phyloP scores from a whole-genome alignment of 495 filamentous ascomycete species.

The Penicillium riverlandense region DNA sequence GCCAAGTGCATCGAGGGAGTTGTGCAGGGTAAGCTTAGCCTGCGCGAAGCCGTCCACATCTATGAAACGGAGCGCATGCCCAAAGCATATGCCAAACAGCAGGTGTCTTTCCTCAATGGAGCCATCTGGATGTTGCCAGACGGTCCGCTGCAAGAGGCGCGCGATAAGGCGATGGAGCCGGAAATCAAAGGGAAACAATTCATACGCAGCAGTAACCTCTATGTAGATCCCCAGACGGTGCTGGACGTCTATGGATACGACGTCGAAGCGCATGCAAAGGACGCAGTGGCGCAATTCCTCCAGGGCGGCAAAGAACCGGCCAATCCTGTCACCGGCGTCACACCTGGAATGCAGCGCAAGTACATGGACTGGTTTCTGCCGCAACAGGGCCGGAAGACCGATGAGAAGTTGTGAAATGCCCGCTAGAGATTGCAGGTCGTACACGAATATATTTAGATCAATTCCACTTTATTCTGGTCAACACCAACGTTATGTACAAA shows the following conservation, averaged over 20 bases:
- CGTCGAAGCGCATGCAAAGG: constrained; percentile 25
- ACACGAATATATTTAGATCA: not conserved
- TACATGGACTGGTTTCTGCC: constrained; percentile 2
- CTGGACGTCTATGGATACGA: constrained; percentile 6
- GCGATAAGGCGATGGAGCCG: constrained; percentile 28
- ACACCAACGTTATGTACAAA: not conserved
- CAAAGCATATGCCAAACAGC: constrained; percentile 20
- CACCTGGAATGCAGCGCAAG: not conserved
- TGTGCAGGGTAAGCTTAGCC: constrained; percentile 8
- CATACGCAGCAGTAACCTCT: constrained; percentile 31
- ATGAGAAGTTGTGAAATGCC: not conserved
- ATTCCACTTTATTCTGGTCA: not conserved
- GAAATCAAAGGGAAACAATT: constrained; percentile 11
- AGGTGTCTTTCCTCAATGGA: constrained; percentile 20
- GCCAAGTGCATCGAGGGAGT: constrained; percentile 12
- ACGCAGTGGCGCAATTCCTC: no score
- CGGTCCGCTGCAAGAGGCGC: constrained; percentile 26
- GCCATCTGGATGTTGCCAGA: constrained; percentile 35
- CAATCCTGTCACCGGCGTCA: not conserved
- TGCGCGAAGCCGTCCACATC: constrained; percentile 13
- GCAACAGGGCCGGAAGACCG: not conserved
- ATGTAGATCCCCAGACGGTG: constrained; percentile 31
- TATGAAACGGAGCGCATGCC: constrained; percentile 20
- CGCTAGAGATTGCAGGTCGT: not conserved
- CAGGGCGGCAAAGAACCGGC: constrained; percentile 49